Base-by-base conservation (phyloP, 2,329 filamentous ascomycete genomes). In the Corniculantispora saksenae region DNA sequence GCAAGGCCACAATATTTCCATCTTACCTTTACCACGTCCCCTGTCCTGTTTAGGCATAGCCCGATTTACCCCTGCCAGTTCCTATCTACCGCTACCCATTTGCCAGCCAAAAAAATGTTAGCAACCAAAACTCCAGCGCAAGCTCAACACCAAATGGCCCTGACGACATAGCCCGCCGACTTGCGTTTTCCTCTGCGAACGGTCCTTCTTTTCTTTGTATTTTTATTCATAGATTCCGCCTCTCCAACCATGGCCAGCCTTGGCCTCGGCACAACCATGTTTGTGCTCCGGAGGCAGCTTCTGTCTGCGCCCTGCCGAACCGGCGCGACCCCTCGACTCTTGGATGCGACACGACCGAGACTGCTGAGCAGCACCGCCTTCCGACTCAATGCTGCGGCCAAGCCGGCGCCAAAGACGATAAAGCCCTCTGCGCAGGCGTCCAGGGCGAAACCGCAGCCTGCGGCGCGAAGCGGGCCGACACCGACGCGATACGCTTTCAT, bases 401-500 rank as follows among this genome's bases (percentile, higher is more conserved):
- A 55, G 55, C 19, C 50, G 43, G 51, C 40, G 8, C 19, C 50
- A n/a, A 62, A 10, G 40, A 48, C 38, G 21, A 57, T 43, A 21
- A 63, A 51, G 25, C 61, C 61, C 2, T 19, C 43, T 12, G 21
- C 61, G 27, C 27, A 51, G 5, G 27, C 43, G 53, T 21, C 43
- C 9, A 55, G 21, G 25, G 10, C 63, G 19, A 47, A 23, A 38
- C 25, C 63, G 9, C 47, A 54, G 25, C 51, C 61, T 48, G 48
- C 59, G 50, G 61, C 66, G 55, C 58, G 65, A 29, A 59, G 62
- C 64, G 50, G 62, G 61, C 66, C 66, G 64, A 68, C 70, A 10
- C 71, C 69, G 47, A 76, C 70, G 63, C 70, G 70, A 72, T 81
- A 78, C 70, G 80, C 77, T 62, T 87, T 83, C 76, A 81, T 82